A percentile compares a stretch with the other conserved stretches of the same genome.
phyloP scores from a whole-genome alignment of 2,329 filamentous ascomycete genomes.

The Aureobasidium sp. region DNA sequence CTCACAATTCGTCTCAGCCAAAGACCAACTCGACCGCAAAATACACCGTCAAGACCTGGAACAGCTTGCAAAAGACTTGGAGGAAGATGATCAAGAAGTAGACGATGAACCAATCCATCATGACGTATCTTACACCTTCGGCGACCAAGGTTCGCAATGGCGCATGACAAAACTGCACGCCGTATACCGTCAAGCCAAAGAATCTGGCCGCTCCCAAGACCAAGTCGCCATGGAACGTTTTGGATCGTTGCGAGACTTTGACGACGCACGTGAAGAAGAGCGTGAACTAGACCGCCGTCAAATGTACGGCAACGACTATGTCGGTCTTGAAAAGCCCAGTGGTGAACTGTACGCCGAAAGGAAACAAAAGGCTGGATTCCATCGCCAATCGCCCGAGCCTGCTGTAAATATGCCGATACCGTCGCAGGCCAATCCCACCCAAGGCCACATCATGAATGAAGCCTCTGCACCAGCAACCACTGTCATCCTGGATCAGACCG shows the following conservation, averaged over 20 bases:
- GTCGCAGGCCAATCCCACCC: conserved; percentile 28
- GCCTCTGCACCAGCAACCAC: conserved; percentile 43
- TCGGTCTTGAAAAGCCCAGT: conserved; percentile 76
- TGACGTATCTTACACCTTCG: conserved; percentile 75
- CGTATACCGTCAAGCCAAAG: conserved; percentile 72
- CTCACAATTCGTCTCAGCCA: conserved; percentile 40
- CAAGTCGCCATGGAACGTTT: conserved; percentile 78
- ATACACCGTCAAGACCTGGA: conserved; percentile 81
- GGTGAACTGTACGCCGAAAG: conserved; percentile 81
- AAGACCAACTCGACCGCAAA: conserved; percentile 58
- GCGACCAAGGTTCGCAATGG: conserved; percentile 86
- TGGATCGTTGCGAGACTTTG: conserved; percentile 75
- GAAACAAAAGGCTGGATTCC: conserved; percentile 52
- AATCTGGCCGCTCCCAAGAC: conserved; percentile 65
- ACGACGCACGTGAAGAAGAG: conserved; percentile 87
- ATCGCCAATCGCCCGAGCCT: conserved; percentile 30
- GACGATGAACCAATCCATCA: conserved; percentile 49
- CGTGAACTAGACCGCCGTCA: conserved; percentile 78
- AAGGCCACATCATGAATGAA: conserved; percentile 55
- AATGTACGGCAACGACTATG: conserved; percentile 77
- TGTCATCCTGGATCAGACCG: conserved; percentile 62
- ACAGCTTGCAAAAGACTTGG: conserved; percentile 56
- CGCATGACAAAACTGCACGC: conserved; percentile 90
- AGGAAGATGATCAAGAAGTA: conserved; percentile 46
- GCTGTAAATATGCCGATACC: not conserved